Evolutionary conservation across 805 yeast species (phyloP), one percentile per base, ranked within the genome.

Genomic region (Scheffersomyces stipitis): DNA sequence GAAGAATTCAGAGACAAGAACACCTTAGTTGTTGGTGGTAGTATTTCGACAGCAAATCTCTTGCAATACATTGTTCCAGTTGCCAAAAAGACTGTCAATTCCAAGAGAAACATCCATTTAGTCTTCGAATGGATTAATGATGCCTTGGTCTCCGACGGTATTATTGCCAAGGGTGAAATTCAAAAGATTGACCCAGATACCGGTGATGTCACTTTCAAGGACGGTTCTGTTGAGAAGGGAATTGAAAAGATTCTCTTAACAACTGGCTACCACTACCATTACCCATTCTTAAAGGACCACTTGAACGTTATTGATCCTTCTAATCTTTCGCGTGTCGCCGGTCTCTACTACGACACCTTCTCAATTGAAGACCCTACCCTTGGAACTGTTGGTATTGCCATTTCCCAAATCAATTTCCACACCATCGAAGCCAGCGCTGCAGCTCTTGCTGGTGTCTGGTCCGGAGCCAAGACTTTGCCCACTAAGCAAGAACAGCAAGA

Each of bases 391-490:
- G 76, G 77, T 0, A 58, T 62, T 5, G 56, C 73, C 12, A 48
- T 70, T 2, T 65, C 76, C 1, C 68, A 72, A 2, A 48, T 73
- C 17, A 65, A 69, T 42, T 76, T 75, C 59, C 71, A 73, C 34
- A 63, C 73, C 12, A 71, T 75, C 44, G 83, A 78, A 46, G 60
- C 72, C 2, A 57, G 65, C 31, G 76, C 79, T 1, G 73, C 78
- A n/a, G 79, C 80, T 0, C 58, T 77, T 33, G 76, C 78, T 12
- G 81, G 81, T n/a, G 71, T 75, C 3, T 77, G 80, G 78, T 61
- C 77, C 2, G 66, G 66, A 12, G 58, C 58, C 18, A 56, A 51
- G 17, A 10, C 43, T 8, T 49, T 75, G 17, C 81, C 81, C 1
- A 29, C 65, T 0, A 42, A 49, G 12, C 62, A 62, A 18, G 72